Base-by-base conservation (phyloP, 495 filamentous ascomycete species). In the Recurvomyces mirabilis region DNA sequence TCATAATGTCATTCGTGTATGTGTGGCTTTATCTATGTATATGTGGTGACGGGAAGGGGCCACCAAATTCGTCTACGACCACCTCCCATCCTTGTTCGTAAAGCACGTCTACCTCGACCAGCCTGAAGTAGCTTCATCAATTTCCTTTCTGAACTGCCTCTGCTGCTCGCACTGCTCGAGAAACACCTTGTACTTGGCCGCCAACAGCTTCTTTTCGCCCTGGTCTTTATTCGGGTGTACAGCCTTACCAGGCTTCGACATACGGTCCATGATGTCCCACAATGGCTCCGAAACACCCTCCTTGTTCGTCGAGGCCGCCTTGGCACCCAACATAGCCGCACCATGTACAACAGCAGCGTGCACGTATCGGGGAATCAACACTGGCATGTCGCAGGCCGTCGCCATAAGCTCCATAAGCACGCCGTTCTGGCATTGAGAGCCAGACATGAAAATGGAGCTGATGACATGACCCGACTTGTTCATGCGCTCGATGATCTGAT, bases 261-360 rank as follows among this genome's bases (percentile, higher is more conserved):
- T 94, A 25, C 87, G 78, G 62, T 91, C 83, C 91, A 98, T 98
- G 56, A 98, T 94, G 42, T 77, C 72, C 91, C 89, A 98, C 45
- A 98, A 65, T 31, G 78, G 73, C 66, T 94, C 88, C 1, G 81
- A 87, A 47, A 78, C 77, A 11, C 89, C 89, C 13, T 87, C 71
- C 34, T 45, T 52, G 32, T 61, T 56, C 11, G 60, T 60, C 19
- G 53, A 93, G 18, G 87, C 91, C 37, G 91, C 91, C 63, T 96
- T 96, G 12, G 84, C 91, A 21, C 88, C 91, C 17, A 96, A 72
- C 88, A 98, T 96, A 9, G 91, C 91, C 22, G 91, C 89, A 14
- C 91, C 91, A 54, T 94, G 87, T 17, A 89, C 87, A 7, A 98
- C 91, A n/a, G 91, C 89, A 3, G 91, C 89, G 59, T 93, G 77